Evolutionary conservation across 805 yeast genomes (phyloP).

Genomic region (Komagataella mondaviorum): DNA sequence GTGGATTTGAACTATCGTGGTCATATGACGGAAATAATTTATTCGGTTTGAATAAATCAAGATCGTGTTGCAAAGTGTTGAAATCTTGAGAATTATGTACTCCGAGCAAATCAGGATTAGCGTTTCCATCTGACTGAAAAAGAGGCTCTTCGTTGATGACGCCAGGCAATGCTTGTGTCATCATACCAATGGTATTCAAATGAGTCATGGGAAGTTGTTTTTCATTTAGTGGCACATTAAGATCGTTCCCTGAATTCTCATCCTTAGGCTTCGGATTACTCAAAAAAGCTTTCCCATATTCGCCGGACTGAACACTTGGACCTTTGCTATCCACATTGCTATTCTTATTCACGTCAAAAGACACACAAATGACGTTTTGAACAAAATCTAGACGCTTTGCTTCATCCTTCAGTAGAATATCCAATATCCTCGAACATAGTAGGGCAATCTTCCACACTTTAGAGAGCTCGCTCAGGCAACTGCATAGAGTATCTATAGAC

Average conservation of each 20-base stretch:
- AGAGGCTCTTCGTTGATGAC: not conserved
- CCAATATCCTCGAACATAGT: slow-evolving; percentile 37
- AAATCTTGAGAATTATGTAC: not conserved
- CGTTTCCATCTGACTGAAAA: not conserved
- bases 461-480: slow-evolving; percentile 25
- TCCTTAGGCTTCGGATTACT: not conserved
- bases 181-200: not conserved
- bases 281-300: slow-evolving; percentile 20
- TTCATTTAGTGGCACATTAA: not conserved
- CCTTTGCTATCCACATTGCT: not conserved
- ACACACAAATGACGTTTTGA: slow-evolving; percentile 6
- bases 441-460: slow-evolving; percentile 39
- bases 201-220: not conserved
- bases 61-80: not conserved
- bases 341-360: not conserved
- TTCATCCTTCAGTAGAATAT: slow-evolving; percentile 23
- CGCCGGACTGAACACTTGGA: slow-evolving; percentile 15
- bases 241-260: not conserved
- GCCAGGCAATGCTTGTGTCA: not conserved
- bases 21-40: not conserved
- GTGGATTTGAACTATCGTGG: not conserved
- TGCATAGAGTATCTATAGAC: slow-evolving; percentile 11
- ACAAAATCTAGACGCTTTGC: slow-evolving; percentile 8
- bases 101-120: not conserved
- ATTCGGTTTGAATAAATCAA: not conserved